Evolutionary conservation across 106 monocot species (phyloP).

Genomic region (Allium sativum): DNA sequence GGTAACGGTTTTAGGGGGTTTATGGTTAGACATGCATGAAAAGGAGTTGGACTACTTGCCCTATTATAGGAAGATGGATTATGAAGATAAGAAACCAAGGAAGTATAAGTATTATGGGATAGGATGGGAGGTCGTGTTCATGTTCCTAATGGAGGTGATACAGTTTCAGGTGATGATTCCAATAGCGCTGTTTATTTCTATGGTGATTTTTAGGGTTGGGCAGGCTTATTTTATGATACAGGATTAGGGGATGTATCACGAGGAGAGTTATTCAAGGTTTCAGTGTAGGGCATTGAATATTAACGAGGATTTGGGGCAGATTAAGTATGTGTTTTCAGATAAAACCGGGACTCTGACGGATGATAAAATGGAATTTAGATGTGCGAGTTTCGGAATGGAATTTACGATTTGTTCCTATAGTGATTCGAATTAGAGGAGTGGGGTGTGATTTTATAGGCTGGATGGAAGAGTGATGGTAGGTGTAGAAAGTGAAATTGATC

Average conservation of each 20-base stretch:
- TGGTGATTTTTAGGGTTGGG: constrained; percentile 64
- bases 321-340: constrained; percentile 79
- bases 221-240: constrained; percentile 70
- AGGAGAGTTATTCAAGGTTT: constrained; percentile 37
- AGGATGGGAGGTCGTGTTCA: constrained; percentile 39
- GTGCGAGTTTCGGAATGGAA: constrained; percentile 56
- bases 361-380: constrained; percentile 89
- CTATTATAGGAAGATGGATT: constrained; percentile 45
- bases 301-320: constrained; percentile 90
- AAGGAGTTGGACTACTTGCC: constrained; percentile 29
- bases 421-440: too few species aligned
- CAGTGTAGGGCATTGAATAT: constrained; percentile 87
- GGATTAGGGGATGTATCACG: constrained; percentile 49
- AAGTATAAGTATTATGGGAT: constrained; percentile 33
- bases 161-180: constrained; percentile 85
- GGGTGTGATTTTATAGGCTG: too few species aligned
- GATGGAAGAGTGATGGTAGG: too few species aligned
- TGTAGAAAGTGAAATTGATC: too few species aligned
- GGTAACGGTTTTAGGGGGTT: constrained; percentile 31
- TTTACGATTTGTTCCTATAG: too few species aligned
- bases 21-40: constrained; percentile 46
- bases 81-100: constrained; percentile 3
- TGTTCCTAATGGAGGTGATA: constrained; percentile 59
- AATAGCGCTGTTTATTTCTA: constrained; percentile 76
- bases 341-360: constrained; percentile 89